A percentile compares a stretch with the other conserved stretches of the same genome.
Conservation (phyloP, 78 protist genomes). For the Dictyostelium firmibasis region DNA sequence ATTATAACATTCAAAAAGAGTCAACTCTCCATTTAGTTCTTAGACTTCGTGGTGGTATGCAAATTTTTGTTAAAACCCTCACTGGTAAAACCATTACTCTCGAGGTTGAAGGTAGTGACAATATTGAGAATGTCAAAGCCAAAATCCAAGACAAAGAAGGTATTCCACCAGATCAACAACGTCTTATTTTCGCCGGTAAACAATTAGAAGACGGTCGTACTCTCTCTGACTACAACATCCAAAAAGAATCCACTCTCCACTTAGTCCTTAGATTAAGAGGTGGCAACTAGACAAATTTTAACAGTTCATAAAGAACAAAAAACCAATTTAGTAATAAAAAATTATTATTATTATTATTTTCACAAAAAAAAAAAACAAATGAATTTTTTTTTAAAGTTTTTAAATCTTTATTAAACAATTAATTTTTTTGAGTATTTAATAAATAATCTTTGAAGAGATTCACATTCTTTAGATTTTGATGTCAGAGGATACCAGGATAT, state of each 20-base stretch:
- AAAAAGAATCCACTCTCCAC: slow-evolving; percentile 93
- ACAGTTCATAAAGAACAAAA: background rate
- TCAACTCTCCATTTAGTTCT: slow-evolving; percentile 90
- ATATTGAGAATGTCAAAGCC: slow-evolving; percentile 96
- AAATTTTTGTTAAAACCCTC: slow-evolving; percentile 96
- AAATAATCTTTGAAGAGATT: background rate
- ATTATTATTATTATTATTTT: background rate
- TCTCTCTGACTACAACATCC: slow-evolving; percentile 93
- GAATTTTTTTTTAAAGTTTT: background rate
- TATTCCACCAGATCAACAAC: slow-evolving; percentile 99
- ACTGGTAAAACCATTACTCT: slow-evolving; percentile 99
- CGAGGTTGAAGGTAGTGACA: slow-evolving; percentile 95
- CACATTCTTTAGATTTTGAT: background rate
- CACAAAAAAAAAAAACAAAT: background rate
- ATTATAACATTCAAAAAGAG: slow-evolving; percentile 98
- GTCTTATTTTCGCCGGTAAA: slow-evolving; percentile 98
- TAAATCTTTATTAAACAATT: background rate
- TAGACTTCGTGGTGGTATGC: slow-evolving; percentile 65
- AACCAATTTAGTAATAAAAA: background rate
- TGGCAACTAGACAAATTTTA: background rate
- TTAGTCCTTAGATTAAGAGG: slow-evolving; percentile 70
- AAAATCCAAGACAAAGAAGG: slow-evolving; percentile 99
- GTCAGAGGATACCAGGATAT: background rate
- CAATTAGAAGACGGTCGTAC: slow-evolving; percentile 97
- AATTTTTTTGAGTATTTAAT: background rate